Evolutionary conservation across 805 yeast genomes (phyloP), one percentile per base, ranked within the genome.

Genomic region (Saturnispora kantuleensis): DNA sequence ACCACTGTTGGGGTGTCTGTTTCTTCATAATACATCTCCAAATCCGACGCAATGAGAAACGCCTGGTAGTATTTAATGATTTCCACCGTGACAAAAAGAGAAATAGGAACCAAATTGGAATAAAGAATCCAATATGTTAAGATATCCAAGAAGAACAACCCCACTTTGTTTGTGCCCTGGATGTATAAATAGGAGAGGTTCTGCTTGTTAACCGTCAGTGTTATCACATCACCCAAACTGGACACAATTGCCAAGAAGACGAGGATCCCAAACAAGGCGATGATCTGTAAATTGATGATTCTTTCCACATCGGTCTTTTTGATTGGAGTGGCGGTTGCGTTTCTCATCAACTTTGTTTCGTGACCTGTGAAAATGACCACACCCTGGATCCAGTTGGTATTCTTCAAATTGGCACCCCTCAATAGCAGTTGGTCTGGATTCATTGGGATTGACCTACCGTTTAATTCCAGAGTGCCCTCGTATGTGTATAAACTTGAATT

Each of bases 321-420:
- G 56, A 93, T 94, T 10, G 99, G 99, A 2, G 99, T 81, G 1
- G 98, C 97, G 2, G 97, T 89, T 15, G 99, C 98, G 66, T 93
- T 93, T 60, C 98, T 78, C 97, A 93, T 90, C 52, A 93, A 71
- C 58, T 93, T 93, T 0, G 99, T 93, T 65, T 93, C 98, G 61
- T 94, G 99, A 16, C 99, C 99, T 0, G 99, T 93, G 61, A 90
- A 93, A 1, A 93, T 77, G 2, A 86, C 97, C 42, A 87, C 71
- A 17, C 98, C 99, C 55, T 85, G 85, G 36, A 93, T 78, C 97
- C 96, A 93, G 36, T 80, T 84, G 0, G 99, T 94, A 58, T 93
- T 93, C 63, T 97, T 74, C 50, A 93, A 69, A 3, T 93, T 87
- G 5, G 99, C 98, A 50, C 99, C 99, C 66, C 99, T 77, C 46